Evolutionary conservation across 179 eudicot species (phyloP), one percentile per base, ranked within the genome.

Genomic region (Beta corolliflora): DNA sequence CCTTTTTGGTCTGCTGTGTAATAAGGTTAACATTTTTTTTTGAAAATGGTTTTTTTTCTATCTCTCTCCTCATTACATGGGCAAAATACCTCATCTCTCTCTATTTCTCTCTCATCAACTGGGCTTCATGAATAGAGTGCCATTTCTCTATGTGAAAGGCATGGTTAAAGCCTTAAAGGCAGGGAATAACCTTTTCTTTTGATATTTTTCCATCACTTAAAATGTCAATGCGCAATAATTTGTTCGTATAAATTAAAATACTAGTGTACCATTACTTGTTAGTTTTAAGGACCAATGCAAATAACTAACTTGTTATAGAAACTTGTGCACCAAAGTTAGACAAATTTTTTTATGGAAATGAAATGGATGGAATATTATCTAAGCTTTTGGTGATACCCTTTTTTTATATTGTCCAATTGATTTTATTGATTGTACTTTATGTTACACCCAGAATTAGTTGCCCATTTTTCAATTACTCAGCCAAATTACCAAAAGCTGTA

Each of bases 401-500:
- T 36, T 36, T 75, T 56, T 14, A 9, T 29, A 54, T 66, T 45
- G 16, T 81, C 15, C 13, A 67, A 7, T 67, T 55, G 6, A 10
- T 29, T 78, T 41, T 41, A 29, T 53, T 72, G 29, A 21, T 50
- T 60, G 18, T 45, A 21, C 54, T 44, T 71, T 58, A 70, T 76
- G 31, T 18, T 59, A 21, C 69, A 18, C 63, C 79, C 29, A 13
- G 25, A 79, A 77, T 6, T 72, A 54, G 48, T 16, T 80, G 71
- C 18, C 29, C 21, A 36, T 15, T 73, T 54, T 53, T 15, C 60
- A 36, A 44, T 19, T 45, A 45, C 69, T 76, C n/a, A 52, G 59
- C n/a, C 25, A 76, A 73, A 52, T 36, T 78, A 41, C 64, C 48
- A 45, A 78, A 72, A 23, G 18, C 46, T 36, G n/a, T 59, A 15